Evolutionary conservation across 129 eudicot genomes (phyloP).

Genomic region (Chrysanthemum makinoi): DNA sequence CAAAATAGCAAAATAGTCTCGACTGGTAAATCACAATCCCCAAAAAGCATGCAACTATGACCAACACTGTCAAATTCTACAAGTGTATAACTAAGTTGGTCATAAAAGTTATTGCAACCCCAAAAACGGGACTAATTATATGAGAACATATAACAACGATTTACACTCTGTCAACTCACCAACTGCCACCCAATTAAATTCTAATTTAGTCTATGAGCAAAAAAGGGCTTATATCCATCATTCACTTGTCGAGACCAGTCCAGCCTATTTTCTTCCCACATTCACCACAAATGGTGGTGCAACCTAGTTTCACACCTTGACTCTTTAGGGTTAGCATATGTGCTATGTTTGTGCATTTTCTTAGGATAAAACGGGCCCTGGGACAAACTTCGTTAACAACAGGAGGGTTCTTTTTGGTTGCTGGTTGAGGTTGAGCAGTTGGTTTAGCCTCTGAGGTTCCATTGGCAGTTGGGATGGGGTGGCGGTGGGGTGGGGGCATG

Average conservation of each 20-base stretch:
- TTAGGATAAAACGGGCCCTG: constrained; percentile 37
- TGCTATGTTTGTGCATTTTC: constrained; percentile 69
- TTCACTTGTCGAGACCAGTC: constrained; percentile 47
- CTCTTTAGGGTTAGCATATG: constrained; percentile 73
- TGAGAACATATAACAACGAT: constrained; percentile 14
- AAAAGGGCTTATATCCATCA: constrained; percentile 4
- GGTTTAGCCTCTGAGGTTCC: constrained; percentile 36
- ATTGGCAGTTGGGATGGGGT: constrained; percentile 22
- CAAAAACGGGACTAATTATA: constrained; percentile 2
- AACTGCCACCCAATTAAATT: constrained; percentile 6
- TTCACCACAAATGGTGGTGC: constrained; percentile 86
- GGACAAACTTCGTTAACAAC: constrained; percentile 29
- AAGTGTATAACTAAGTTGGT: constrained; percentile 16
- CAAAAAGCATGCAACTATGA: constrained; percentile 26
- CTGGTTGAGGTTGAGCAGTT: constrained; percentile 18
- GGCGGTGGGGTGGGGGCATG: constrained; percentile 28
- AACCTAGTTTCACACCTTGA: constrained; percentile 69
- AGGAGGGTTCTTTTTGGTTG: constrained; percentile 25
- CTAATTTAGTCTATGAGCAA: constrained; percentile 11
- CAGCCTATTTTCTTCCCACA: constrained; percentile 73
- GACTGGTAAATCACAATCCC: not conserved
- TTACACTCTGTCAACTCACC: constrained; percentile 16
- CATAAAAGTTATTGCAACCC: constrained; percentile 24
- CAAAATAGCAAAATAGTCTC: constrained; percentile 9
- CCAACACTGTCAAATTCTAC: constrained; percentile 15